Percentiles rank a stretch among this genome's conserved stretches.
These are phyloP conservation scores for Phycomyces blakesleeanus DNA, from an alignment of 192 early-diverging fungal genomes.

Conservation along the genomic window DNA sequence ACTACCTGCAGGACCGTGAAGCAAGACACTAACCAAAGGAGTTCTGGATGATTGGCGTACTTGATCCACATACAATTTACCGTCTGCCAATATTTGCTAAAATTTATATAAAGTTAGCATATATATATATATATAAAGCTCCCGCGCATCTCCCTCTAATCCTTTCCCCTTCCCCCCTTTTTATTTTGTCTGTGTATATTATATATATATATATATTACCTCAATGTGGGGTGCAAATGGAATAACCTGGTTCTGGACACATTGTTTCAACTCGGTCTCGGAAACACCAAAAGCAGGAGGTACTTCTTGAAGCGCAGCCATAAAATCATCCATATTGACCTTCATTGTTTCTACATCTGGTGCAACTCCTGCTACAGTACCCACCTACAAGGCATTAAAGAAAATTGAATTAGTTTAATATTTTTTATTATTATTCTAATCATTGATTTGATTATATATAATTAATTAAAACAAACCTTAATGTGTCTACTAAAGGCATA, in stretches of 20 bases:
- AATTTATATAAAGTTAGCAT: no score
- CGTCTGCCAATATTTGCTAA: constrained; percentile 57
- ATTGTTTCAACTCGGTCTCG: constrained; percentile 85
- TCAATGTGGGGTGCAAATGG: constrained; percentile 55
- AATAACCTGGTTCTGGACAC: constrained; percentile 82
- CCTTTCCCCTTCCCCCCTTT: no score
- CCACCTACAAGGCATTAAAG: no score
- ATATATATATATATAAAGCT: no score
- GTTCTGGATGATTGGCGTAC: constrained; percentile 78
- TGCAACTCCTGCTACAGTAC: constrained; percentile 73
- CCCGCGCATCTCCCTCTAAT: no score
- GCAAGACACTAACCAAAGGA: constrained; percentile 84
- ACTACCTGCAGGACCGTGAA: constrained; percentile 82
- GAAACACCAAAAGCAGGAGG: constrained; percentile 91
- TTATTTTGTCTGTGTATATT: no score
- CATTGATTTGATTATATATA: no score
- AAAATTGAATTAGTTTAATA: no score
- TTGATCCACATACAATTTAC: constrained; percentile 61
- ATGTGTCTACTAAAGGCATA: constrained; percentile 97
- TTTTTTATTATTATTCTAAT: no score
- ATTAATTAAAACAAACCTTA: constrained; percentile 55
- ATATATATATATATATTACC: no score
- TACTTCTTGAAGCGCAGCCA: constrained; percentile 88
- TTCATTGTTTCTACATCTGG: constrained; percentile 88
- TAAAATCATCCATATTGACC: constrained; percentile 81